Evolutionary conservation across 2,329 filamentous ascomycete genomes (phyloP), one percentile per base, ranked within the genome.

Genomic region (Claviceps digitariae): DNA sequence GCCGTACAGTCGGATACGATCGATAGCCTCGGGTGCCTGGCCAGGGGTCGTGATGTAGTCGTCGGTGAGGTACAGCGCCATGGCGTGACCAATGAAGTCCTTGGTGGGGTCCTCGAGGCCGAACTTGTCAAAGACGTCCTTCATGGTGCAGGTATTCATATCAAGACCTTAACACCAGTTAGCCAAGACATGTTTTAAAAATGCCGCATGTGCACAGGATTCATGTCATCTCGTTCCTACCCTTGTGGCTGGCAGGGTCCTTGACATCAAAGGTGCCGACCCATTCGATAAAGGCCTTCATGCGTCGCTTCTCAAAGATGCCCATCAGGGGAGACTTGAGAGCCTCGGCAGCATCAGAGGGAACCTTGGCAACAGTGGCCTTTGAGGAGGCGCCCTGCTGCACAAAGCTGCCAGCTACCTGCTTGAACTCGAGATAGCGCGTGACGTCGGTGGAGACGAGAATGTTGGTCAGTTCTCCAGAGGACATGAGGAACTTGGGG

Each of bases 41-140:
- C 90, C 90, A 50, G 77, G 73, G 58, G 78, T 70, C 60, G 77
- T 82, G 65, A 95, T 84, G 73, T 98, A 96, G 67, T 85, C 83
- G 69, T 97, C 91, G 55, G 87, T 90, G 54, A 86, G 82, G 75
- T 90, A 97, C 50, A 98, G 83, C 55, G 93, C 93, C 93, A 98
- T 98, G 63, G 91, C 89, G 72, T 98, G 93, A 59, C 93, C 93
- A 63, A 97, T 87, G 68, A 98, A 98, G 72, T 98, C 93, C 63
- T 87, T 84, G 61, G 93, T 98, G 55, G 82, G 78, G 23, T 84
- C 66, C 74, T 98, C 93, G 57, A 98, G 85, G 55, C 90, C 87
- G 63, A 95, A 98, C 71, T 97, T 96, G 74, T 97, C 90, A 66
- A 94, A 98, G 40, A 98, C 87, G n/a, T 96, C 91, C 78, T 89